These are phyloP conservation scores for Pluteus cervinus DNA, from an alignment of 768 basidiomycete species.

Conservation along the genomic window DNA sequence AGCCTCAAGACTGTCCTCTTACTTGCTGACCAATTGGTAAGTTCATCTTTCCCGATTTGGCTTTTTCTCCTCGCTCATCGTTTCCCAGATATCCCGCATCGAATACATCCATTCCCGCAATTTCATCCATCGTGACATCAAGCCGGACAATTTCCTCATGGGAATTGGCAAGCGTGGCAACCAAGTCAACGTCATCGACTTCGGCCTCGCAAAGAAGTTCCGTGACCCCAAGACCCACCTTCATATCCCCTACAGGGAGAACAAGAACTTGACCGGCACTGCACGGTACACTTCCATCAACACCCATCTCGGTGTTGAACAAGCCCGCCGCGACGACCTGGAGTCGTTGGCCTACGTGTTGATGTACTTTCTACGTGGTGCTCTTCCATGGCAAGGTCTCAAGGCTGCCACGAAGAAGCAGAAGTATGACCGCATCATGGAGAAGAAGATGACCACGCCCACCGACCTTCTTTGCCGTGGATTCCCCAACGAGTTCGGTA, in stretches of 20 bases:
- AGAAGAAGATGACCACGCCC: slow-evolving; percentile 99
- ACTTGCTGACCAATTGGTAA: slow-evolving; percentile 91
- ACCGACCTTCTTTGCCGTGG: slow-evolving; percentile 96
- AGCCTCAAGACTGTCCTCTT: slow-evolving; percentile 94
- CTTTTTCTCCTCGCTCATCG: slow-evolving; percentile 18
- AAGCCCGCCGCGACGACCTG: slow-evolving; percentile 95
- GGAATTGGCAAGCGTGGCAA: slow-evolving; percentile 99
- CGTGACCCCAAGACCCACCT: slow-evolving; percentile 99
- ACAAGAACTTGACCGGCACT: slow-evolving; percentile 99
- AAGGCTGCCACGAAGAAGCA: slow-evolving; percentile 99
- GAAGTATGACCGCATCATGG: slow-evolving; percentile 99
- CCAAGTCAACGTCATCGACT: slow-evolving; percentile 98
- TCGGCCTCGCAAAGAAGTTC: slow-evolving; percentile 99
- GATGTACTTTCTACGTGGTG: slow-evolving; percentile 99
- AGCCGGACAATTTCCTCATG: slow-evolving; percentile 99
- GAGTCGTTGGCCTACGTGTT: slow-evolving; percentile 98
- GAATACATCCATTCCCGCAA: slow-evolving; percentile 99
- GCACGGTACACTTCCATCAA: slow-evolving; percentile 99
- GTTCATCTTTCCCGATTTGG: slow-evolving; percentile 21
- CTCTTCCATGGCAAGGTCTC: slow-evolving; percentile 98
- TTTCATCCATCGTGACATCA: slow-evolving; percentile 97
- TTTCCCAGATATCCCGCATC: slow-evolving; percentile 84
- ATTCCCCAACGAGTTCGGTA: slow-evolving; percentile 99
- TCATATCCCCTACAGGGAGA: slow-evolving; percentile 99
- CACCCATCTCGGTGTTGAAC: slow-evolving; percentile 97